Evolutionary conservation across 306 rosid species (phyloP), one percentile per base, ranked within the genome.

Genomic region (Acacia acuminata): DNA sequence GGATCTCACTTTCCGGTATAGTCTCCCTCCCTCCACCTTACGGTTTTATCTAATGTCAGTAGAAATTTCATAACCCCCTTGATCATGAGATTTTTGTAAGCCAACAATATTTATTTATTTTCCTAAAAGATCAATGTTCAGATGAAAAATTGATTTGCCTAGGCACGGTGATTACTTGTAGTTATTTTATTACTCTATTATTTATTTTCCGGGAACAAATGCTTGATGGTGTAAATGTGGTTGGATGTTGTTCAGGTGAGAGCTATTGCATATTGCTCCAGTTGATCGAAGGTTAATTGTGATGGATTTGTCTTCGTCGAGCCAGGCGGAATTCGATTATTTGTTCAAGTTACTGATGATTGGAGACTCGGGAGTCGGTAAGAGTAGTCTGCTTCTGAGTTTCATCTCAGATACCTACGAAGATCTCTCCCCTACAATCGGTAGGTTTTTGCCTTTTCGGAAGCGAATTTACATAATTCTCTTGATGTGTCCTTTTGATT

Each of bases 351-450:
- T 95, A 72, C 82, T 95, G 91, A 84, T 95, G 98, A 93, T 95
- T 82, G 98, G 98, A 5, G 98, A 95, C 55, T 95, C 98, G 0
- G 97, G 98, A 48, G 98, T 95, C 67, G 98, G 98, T 34, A 95
- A 95, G 86, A 93, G 97, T 75, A 95, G 97, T 86, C 91, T 95
- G n/a, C 98, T 95, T 69, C 87, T 95, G 78, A 87, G 92, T 90
- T 95, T 95, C 86, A 93, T 94, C 34, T 78, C 95, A 38, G 95
- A 93, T 43, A 36, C 85, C 58, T 95, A 92, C 71, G 97, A 93
- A 76, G 96, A 95, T 78, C 98, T 95, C 50, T 89, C 98, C 5
- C 98, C 98, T 19, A 95, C 98, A 32, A 94, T 94, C 68, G 98
- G 97, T 89, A 69, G 25, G 24, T 55, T 19, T 55, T 51, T n/a